Evolutionary conservation across 2,329 filamentous ascomycete species (phyloP).

Genomic region (Phyllosticta citrichinensis): DNA sequence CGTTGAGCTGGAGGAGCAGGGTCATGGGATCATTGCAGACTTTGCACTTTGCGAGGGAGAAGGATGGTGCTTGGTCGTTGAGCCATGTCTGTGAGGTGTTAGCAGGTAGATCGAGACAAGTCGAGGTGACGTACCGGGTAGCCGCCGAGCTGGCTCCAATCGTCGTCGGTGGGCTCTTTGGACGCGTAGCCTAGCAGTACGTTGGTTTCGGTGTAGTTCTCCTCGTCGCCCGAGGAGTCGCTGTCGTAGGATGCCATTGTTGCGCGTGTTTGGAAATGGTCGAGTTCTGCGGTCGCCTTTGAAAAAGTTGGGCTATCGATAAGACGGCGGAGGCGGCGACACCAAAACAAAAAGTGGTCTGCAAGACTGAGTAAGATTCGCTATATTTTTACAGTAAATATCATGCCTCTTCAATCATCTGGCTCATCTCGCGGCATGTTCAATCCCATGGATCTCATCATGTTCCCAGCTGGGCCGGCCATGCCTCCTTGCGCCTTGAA

Average conservation of each 20-base stretch:
- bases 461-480: conserved; percentile 76
- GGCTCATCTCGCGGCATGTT: conserved; percentile 66
- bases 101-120: background rate
- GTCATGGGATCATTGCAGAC: conserved; percentile 76
- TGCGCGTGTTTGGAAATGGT: background rate
- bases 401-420: background rate
- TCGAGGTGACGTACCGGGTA: conserved; percentile 56
- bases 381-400: too few species aligned
- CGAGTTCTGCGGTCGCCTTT: background rate
- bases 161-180: conserved; percentile 67
- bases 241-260: conserved; percentile 73
- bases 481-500: conserved; percentile 84
- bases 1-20: conserved; percentile 82
- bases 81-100: conserved; percentile 58
- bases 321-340: background rate
- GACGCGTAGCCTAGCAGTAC: conserved; percentile 86
- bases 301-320: conserved; percentile 7
- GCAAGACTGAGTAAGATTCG: too few species aligned
- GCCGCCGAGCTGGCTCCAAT: conserved; percentile 80
- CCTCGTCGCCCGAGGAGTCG: conserved; percentile 64
- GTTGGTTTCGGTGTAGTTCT: conserved; percentile 64
- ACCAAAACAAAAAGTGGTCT: background rate
- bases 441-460: conserved; percentile 79
- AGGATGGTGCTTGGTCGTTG: conserved; percentile 60
- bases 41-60: conserved; percentile 72